Conservation (phyloP, 371 early-diverging fungal species). For the Smittium culicis region DNA sequence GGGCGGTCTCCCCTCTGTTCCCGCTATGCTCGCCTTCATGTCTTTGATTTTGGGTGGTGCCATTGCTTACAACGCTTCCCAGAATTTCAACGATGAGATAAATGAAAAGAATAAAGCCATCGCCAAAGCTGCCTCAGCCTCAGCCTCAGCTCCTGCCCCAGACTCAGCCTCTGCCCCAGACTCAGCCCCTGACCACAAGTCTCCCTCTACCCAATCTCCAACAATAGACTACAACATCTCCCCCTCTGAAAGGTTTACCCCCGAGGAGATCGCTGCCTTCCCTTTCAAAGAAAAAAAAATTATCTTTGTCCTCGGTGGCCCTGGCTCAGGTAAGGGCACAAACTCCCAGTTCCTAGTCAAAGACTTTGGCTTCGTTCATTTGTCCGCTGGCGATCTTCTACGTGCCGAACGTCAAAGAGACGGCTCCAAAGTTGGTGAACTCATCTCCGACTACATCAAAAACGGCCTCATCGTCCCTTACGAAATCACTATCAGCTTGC, state of each 20-base stretch:
- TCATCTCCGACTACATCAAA: slow-evolving; percentile 76
- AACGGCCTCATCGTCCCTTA: slow-evolving; percentile 91
- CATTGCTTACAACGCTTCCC: background rate
- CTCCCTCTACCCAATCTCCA: background rate
- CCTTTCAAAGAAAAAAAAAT: slow-evolving; percentile 33
- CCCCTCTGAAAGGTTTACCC: slow-evolving; percentile 9
- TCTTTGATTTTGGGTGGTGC: slow-evolving; percentile 1
- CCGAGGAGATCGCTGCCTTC: slow-evolving; percentile 16
- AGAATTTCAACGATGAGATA: background rate
- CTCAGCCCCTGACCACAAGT: no score
- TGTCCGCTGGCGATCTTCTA: slow-evolving; percentile 92
- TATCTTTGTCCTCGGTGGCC: slow-evolving; percentile 70
- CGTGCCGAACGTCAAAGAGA: slow-evolving; percentile 76
- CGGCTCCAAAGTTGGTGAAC: slow-evolving; percentile 75
- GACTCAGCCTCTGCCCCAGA: background rate
- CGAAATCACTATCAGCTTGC: slow-evolving; percentile 82
- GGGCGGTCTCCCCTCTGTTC: slow-evolving; percentile 2
- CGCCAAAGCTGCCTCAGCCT: background rate
- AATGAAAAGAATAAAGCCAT: background rate
- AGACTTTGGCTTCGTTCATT: slow-evolving; percentile 85
- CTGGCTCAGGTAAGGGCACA: slow-evolving; percentile 89
- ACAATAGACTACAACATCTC: no score
- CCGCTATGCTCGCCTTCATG: slow-evolving; percentile 10
- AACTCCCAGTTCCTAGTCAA: slow-evolving; percentile 73
- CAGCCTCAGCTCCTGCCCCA: background rate